Base-by-base conservation (phyloP, 148 eudicot genomes). In the Arctostaphylos glauca region DNA sequence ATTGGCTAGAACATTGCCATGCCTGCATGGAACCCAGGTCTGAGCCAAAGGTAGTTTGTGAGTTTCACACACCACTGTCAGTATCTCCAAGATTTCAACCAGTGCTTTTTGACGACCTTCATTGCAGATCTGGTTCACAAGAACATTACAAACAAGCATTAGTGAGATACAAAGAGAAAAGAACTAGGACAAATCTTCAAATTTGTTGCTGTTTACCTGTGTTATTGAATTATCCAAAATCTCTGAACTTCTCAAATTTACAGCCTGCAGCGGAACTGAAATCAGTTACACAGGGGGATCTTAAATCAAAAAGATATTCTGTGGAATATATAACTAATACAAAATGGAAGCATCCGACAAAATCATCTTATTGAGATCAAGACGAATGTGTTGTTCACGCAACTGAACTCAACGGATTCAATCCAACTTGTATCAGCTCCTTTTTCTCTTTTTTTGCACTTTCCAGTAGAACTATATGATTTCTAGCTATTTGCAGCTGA, bases 11-110 rank as follows among this genome's bases (percentile, higher is more conserved):
- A 94, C 90, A 86, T 89, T 94, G 48, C 96, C 89, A 83, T 94
- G 97, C 86, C 91, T 91, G 91, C 98, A 94, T 2, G 98, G 97
- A 64, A 94, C 91, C 99, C 99, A 96, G 41, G 98, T 92, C 89
- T 97, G 99, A 83, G 99, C 99, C 83, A 97, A 91, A 41, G 99
- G 99, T 66, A 97, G 48, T 62, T 91, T 90, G 84, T 93, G 90
- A 64, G 91, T 91, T 86, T 97, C 99, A 86, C 98, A 97, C 21
- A 93, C 91, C 83, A 89, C 92, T 66, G 94, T 92, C 58, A 94
- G 75, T 76, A 94, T 93, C 89, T 92, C 94, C 87, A 93, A 84
- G 78, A 97, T 97, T 85, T 97, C 99, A 77, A 92, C 86, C 84
- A 97, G 90, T 23, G 94, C 98, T 82, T 92, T 90, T 81, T 94